A percentile compares a stretch with the other conserved stretches of the same genome.
phyloP scores from a whole-genome alignment of 2,329 filamentous ascomycete species.

The Taxawa tesnikishii region DNA sequence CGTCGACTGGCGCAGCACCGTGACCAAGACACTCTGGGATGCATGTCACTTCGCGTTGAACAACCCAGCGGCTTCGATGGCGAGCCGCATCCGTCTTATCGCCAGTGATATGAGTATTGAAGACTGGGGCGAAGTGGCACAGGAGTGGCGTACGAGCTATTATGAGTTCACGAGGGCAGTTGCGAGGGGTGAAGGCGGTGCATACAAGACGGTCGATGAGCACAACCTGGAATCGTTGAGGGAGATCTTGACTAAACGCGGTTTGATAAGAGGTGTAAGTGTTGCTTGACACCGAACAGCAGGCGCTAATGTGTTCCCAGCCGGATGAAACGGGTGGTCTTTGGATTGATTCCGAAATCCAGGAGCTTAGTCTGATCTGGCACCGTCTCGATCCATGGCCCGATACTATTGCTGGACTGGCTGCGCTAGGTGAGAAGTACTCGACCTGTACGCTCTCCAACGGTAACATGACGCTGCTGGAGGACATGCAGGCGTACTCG shows the following conservation, averaged over 20 bases:
- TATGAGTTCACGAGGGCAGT: slow-evolving; percentile 39
- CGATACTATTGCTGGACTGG: slow-evolving; percentile 49
- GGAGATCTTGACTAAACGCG: slow-evolving; percentile 42
- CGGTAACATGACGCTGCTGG: slow-evolving; percentile 55
- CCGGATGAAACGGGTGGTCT: slow-evolving; percentile 27
- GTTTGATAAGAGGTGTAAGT: slow-evolving; percentile 7
- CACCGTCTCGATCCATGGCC: slow-evolving; percentile 59
- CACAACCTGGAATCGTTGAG: slow-evolving; percentile 55
- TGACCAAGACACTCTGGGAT: slow-evolving; percentile 46
- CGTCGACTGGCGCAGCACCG: slow-evolving; percentile 63
- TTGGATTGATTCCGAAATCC: slow-evolving; percentile 35
- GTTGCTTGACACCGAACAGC: slow-evolving; percentile 3
- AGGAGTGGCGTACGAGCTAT: slow-evolving; percentile 54
- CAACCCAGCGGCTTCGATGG: slow-evolving; percentile 30
- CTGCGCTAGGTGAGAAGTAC: slow-evolving; percentile 37
- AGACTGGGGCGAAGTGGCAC: slow-evolving; percentile 54
- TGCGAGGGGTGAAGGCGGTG: slow-evolving; percentile 27
- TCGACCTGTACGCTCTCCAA: slow-evolving; percentile 61
- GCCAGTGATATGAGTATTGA: slow-evolving; percentile 39
- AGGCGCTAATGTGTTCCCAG: slow-evolving; percentile 3
- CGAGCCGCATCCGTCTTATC: slow-evolving; percentile 34
- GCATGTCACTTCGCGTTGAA: slow-evolving; percentile 37
- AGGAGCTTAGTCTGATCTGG: slow-evolving; percentile 49
- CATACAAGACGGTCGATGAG: slow-evolving; percentile 60
- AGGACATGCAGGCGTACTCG: slow-evolving; percentile 49